phyloP scores from a whole-genome alignment of 176 grass and related monocot species.

The Musa beccarii region DNA sequence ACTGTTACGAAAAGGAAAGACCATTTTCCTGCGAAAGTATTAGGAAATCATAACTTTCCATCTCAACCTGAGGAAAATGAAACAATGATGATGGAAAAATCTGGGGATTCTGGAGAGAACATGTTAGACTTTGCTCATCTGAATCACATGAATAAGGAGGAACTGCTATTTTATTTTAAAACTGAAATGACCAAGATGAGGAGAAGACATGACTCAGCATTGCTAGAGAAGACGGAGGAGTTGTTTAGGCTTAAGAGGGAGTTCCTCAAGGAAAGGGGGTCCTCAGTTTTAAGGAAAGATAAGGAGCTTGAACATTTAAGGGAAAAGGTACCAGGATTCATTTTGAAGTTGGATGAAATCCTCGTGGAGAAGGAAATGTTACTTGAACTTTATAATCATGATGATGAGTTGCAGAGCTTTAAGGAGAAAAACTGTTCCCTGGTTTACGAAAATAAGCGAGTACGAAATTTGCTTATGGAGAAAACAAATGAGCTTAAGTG shows the following conservation, averaged over 20 bases:
- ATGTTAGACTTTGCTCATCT: slow-evolving; percentile 68
- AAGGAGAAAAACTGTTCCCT: slow-evolving; percentile 41
- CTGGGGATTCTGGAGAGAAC: slow-evolving; percentile 51
- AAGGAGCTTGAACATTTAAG: slow-evolving; percentile 51
- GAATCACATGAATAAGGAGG: slow-evolving; percentile 49
- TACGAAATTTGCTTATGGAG: slow-evolving; percentile 41
- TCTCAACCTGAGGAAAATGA: slow-evolving; percentile 32
- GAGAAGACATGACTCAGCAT: slow-evolving; percentile 44
- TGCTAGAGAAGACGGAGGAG: slow-evolving; percentile 70
- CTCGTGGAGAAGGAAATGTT: slow-evolving; percentile 23
- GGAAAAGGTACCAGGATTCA: slow-evolving; percentile 38
- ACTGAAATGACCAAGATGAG: slow-evolving; percentile 49
- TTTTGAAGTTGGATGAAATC: slow-evolving; percentile 54
- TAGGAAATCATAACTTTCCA: slow-evolving; percentile 33
- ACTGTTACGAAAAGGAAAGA: slow-evolving; percentile 53
- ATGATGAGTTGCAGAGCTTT: slow-evolving; percentile 28
- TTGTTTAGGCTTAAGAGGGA: slow-evolving; percentile 81
- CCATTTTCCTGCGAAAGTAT: slow-evolving; percentile 38
- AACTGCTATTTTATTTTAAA: slow-evolving; percentile 38
- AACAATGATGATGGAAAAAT: slow-evolving; percentile 23
- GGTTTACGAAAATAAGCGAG: slow-evolving; percentile 39
- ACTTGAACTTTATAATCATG: slow-evolving; percentile 18
- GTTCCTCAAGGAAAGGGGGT: slow-evolving; percentile 43
- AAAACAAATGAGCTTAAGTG: slow-evolving; percentile 42
- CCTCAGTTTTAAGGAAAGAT: slow-evolving; percentile 51